These are phyloP conservation scores for Alternaria sp. DNA, from an alignment of 2,329 filamentous ascomycete genomes.

Conservation along the genomic window DNA sequence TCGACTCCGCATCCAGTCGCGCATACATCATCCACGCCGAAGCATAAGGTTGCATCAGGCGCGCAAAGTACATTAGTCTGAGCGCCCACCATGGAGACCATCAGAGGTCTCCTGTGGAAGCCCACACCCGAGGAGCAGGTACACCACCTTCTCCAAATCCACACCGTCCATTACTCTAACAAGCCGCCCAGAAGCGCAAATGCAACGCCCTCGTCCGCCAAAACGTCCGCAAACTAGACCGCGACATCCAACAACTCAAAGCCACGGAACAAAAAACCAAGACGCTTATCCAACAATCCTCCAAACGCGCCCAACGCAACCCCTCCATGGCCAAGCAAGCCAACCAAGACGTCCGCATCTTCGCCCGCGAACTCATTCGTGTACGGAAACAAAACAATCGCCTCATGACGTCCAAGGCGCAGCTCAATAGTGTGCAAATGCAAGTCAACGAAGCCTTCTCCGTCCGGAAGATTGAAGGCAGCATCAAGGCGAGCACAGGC, in stretches of 20 bases:
- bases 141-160: conserved; percentile 39
- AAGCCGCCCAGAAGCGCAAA: conserved; percentile 77
- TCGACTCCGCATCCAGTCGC: conserved; percentile 9
- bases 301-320: conserved; percentile 80
- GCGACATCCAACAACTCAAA: conserved; percentile 83
- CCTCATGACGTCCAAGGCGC: conserved; percentile 86
- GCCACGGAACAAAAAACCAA: conserved; percentile 77
- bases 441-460: conserved; percentile 97
- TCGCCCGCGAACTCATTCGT: conserved; percentile 86
- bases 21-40: conserved; percentile 3
- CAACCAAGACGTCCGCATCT: conserved; percentile 81
- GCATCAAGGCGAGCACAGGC: conserved; percentile 82
- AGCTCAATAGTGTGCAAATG: conserved; percentile 93
- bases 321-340: conserved; percentile 81
- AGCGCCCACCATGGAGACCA: conserved; percentile 74
- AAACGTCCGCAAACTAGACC: conserved; percentile 93
- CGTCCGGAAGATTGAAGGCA: conserved; percentile 93
- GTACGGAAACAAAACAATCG: conserved; percentile 78
- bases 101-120: conserved; percentile 86
- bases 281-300: conserved; percentile 82
- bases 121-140: conserved; percentile 95
- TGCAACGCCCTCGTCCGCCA: conserved; percentile 88
- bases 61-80: neutral
- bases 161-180: conserved; percentile 22
- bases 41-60: neutral